Base-by-base conservation (phyloP, 306 rosid species). In the Acacia melanoxylon region DNA sequence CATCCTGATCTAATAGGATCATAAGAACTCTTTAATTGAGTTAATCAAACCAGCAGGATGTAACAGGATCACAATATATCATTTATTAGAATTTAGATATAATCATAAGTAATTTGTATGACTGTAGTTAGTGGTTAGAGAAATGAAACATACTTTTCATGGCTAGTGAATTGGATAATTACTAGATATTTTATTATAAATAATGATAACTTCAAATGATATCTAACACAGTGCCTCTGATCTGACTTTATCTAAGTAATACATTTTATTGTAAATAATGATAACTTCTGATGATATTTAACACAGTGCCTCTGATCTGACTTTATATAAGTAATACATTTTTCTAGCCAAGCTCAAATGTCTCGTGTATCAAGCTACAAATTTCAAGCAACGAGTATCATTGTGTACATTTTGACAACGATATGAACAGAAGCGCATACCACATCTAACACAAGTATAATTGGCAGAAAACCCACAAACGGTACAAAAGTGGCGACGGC, bases 371-470 rank as follows among this genome's bases (percentile, higher is more conserved):
- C 83, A 95, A 75, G 97, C 97, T 46, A 95, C 98, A 90, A 93
- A 95, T 82, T 95, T 95, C 87, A 92, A 88, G 83, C 99, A 95
- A 41, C 99, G 92, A 33, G 99, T 95, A 89, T 93, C 99, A 82
- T 95, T 95, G 83, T 95, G 99, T 76, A 95, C 89, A 88, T 87
- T 93, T 84, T 92, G 97, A 86, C 99, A 95, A 68, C 91, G 91
- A 76, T 78, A 48, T 14, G 96, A 90, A 86, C 99, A 93, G 75
- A 93, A 95, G 62, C 96, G 98, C 80, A 88, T 82, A 33, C 99
- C 97, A 88, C 98, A 95, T 88, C 95, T 91, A 81, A 92, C 94
- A 82, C 97, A 93, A 8, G 93, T 89, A 85, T 95, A 95, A 85
- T 74, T 87, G 49, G 94, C 90, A 81, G 97, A 80, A 48, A 87